Evolutionary conservation across 139 green algal genomes (phyloP).

Genomic region (Diplosphaera chodatii): DNA sequence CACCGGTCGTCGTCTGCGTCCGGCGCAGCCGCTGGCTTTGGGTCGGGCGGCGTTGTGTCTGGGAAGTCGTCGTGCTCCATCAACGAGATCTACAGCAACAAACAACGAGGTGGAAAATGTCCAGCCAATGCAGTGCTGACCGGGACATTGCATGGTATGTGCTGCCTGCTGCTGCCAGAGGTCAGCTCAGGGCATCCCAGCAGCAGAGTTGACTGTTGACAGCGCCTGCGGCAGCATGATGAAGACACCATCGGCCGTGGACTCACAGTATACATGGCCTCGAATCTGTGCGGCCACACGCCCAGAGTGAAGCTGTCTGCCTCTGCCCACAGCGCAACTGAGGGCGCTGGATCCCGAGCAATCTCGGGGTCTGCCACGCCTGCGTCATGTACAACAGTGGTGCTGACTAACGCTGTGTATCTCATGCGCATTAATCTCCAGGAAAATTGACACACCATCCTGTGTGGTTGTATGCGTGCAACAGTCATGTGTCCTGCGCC

Average conservation of each 20-base stretch:
- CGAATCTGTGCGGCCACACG: slow-evolving; percentile 32
- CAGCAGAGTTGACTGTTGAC: no score
- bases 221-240: no score
- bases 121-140: neutral
- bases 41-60: neutral
- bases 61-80: slow-evolving; percentile 7
- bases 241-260: neutral
- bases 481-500: no score
- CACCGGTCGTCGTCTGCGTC: no score
- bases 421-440: no score
- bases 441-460: no score
- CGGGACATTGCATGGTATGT: no score
- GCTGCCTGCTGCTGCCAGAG: no score
- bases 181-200: no score
- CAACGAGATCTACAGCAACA: slow-evolving; percentile 7
- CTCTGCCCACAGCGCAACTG: slow-evolving; percentile 2
- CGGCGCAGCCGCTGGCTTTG: neutral
- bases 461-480: no score
- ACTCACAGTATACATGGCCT: slow-evolving; percentile 25
- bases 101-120: neutral
- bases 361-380: slow-evolving; percentile 3
- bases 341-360: slow-evolving; percentile 7
- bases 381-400: no score
- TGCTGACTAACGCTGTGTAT: no score
- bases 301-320: neutral